Base-by-base conservation (phyloP, 345 rosid species). In the Durio zibethinus region DNA sequence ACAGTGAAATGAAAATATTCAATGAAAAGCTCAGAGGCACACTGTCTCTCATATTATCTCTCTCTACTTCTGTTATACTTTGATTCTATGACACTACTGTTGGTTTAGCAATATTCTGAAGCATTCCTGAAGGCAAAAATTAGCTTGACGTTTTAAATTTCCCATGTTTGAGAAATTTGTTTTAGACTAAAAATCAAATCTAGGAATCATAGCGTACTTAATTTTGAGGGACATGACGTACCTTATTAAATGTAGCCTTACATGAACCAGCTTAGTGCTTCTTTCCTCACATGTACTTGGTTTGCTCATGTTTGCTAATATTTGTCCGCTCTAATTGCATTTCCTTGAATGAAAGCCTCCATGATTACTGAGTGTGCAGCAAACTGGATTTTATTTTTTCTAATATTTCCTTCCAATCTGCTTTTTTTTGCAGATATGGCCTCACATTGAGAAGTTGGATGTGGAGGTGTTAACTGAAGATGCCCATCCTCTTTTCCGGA, bases 391-490 rank as follows among this genome's bases (percentile, higher is more conserved):
- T 62, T 42, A 23, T 25, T 57, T 57, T 79, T 61, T 78, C 66
- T 72, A 59, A 75, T 10, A 6, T 50, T 27, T 56, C 16, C 62
- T 68, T 53, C 36, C 15, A 9, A 16, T 38, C 5, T 76, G 54
- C 57, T 48, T 61, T 71, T n/a, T 47, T 70, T 78, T 35, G 76
- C 86, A 97, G 99, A 88, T 92, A 84, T 97, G 97, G 98, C 87
- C 89, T 43, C 91, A 84, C 81, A 78, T 94, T 15, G 97, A 94
- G 84, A 94, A 87, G 86, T 82, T 97, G 77, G 97, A 92, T 14
- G 77, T 82, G 0, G 93, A 89, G 65, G 90, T 94, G 47, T 87
- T 92, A 74, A 82, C 84, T 4, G 90, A 84, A 72, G 86, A 89
- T 70, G 90, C 72, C 0, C 98, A 92, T 89, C 96, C 97, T 78